These are phyloP conservation scores for Colletotrichum sp. DNA, from an alignment of 2,329 filamentous ascomycete genomes.

Conservation along the genomic window DNA sequence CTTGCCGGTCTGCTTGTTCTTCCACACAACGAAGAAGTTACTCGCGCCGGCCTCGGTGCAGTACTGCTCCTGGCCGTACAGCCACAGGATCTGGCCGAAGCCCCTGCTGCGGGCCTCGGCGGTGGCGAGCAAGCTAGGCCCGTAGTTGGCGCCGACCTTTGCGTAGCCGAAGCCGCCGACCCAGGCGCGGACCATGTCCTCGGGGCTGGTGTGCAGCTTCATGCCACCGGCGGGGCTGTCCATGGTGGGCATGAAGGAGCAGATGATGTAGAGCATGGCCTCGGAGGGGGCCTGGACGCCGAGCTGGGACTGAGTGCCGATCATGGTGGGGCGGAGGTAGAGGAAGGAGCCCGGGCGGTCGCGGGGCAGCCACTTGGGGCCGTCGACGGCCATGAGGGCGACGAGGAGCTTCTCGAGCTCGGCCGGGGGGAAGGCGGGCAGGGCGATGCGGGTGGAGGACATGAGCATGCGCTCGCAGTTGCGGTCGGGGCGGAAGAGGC, in stretches of 20 bases:
- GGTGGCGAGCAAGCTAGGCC: constrained; percentile 80
- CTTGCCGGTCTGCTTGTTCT: constrained; percentile 62
- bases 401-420: constrained; percentile 78
- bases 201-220: constrained; percentile 77
- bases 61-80: constrained; percentile 77
- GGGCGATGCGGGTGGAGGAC: constrained; percentile 69
- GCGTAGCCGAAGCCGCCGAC: constrained; percentile 91
- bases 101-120: constrained; percentile 74
- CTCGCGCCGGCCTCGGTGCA: constrained; percentile 92
- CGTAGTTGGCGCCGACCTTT: constrained; percentile 94
- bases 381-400: constrained; percentile 75
- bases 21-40: constrained; percentile 91
- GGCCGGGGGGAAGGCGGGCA: constrained; percentile 74
- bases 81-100: constrained; percentile 92
- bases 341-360: constrained; percentile 73
- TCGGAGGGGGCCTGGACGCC: constrained; percentile 81
- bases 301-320: constrained; percentile 80
- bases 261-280: constrained; percentile 88
- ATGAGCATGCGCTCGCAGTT: constrained; percentile 71
- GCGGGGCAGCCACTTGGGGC: constrained; percentile 79
- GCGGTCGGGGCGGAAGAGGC: constrained; percentile 77
- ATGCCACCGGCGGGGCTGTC: constrained; percentile 62
- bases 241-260: constrained; percentile 65
- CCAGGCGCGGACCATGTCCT: constrained; percentile 90
- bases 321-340: constrained; percentile 87